Conservation (phyloP, 768 basidiomycete species). For the Tricholomella constricta region DNA sequence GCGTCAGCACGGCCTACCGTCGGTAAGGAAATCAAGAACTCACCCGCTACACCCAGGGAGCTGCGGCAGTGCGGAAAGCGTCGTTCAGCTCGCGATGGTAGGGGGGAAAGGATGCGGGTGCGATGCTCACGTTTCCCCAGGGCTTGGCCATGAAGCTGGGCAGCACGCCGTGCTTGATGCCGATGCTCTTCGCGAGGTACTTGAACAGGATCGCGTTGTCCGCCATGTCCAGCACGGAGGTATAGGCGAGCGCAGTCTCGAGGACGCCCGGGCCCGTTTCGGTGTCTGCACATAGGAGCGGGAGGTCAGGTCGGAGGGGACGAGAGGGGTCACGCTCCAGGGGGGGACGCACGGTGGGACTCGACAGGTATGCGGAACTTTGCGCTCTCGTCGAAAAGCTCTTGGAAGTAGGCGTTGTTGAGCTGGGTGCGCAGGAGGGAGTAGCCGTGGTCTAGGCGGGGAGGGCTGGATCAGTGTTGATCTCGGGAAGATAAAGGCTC, state of each 20-base stretch:
- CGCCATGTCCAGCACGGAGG: slow-evolving; percentile 76
- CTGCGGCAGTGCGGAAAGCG: slow-evolving; percentile 37
- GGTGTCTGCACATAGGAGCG: slow-evolving; percentile 82
- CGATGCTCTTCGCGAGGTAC: slow-evolving; percentile 86
- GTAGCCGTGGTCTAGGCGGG: slow-evolving; percentile 91
- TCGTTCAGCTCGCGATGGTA: neutral
- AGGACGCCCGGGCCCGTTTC: slow-evolving; percentile 91
- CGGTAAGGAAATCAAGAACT: slow-evolving; percentile 9
- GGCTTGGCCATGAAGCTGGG: slow-evolving; percentile 99
- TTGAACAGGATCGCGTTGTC: slow-evolving; percentile 95
- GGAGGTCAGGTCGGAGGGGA: too few relatives aligned
- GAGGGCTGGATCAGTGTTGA: neutral
- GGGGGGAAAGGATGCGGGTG: neutral
- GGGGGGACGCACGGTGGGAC: slow-evolving; percentile 67
- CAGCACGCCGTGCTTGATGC: slow-evolving; percentile 83
- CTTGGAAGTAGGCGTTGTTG: slow-evolving; percentile 88
- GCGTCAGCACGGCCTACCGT: neutral
- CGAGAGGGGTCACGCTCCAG: too few relatives aligned
- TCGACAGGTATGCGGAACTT: slow-evolving; percentile 83
- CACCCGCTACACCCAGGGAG: slow-evolving; percentile 96
- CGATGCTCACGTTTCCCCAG: slow-evolving; percentile 86
- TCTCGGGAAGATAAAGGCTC: neutral
- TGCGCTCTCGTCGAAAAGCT: slow-evolving; percentile 74
- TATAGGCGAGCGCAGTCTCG: slow-evolving; percentile 88
- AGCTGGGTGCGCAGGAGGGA: slow-evolving; percentile 89